Percentiles rank a stretch among this genome's conserved stretches.
Evolutionary conservation across 192 early-diverging fungal species (phyloP).

Genomic region (Gonapodya prolifera): DNA sequence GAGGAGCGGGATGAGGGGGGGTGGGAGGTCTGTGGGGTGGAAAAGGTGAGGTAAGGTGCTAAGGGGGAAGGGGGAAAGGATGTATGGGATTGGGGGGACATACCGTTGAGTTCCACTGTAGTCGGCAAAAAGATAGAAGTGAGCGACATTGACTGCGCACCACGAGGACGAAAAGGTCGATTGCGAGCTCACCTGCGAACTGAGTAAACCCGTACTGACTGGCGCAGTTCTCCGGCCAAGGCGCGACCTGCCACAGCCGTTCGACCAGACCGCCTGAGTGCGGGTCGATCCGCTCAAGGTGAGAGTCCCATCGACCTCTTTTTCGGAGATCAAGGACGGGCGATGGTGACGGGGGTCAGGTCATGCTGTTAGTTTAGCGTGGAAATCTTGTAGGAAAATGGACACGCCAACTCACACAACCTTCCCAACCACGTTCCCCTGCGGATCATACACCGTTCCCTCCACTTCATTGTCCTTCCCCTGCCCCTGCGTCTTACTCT

Average conservation of each 20-base stretch:
- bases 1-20: conserved; percentile 5
- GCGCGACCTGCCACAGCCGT: conserved; percentile 69
- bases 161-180: neutral
- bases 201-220: conserved; percentile 83
- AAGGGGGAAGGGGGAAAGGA: no score
- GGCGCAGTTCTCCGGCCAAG: conserved; percentile 54
- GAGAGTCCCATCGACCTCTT: neutral
- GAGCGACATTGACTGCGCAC: neutral
- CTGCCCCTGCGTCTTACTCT: no score
- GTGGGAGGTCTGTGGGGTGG: neutral
- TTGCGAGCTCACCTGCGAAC: conserved; percentile 75
- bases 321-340: neutral
- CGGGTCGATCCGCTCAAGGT: no score
- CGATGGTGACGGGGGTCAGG: conserved; percentile 28
- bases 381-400: no score
- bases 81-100: neutral
- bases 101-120: neutral
- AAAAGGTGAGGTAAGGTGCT: no score
- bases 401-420: neutral
- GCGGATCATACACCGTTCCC: neutral
- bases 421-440: neutral
- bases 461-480: neutral
- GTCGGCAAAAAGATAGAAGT: neutral
- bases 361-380: no score
- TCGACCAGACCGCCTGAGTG: no score